A percentile compares a stretch with the other conserved stretches of the same genome.
Conservation (phyloP, 257 asterid genomes). For the Nicotiana sylvestris region DNA sequence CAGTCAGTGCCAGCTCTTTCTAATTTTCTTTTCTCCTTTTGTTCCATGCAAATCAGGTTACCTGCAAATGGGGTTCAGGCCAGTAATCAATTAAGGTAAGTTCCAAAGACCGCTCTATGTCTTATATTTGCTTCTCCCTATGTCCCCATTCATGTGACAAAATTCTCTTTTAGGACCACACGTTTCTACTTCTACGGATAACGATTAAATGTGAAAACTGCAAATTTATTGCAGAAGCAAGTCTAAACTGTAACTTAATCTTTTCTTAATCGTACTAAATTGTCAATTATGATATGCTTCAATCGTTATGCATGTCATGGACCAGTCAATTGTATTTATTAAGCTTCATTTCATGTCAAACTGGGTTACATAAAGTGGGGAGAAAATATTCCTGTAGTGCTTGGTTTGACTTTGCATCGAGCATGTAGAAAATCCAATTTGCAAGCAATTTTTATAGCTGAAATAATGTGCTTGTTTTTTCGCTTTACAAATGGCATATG, state of each 20-base stretch:
- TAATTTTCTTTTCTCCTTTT: constrained; percentile 9
- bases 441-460: background rate
- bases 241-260: background rate
- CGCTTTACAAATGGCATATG: background rate
- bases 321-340: background rate
- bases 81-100: constrained; percentile 59
- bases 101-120: background rate
- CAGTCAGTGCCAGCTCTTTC: background rate
- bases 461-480: background rate
- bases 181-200: background rate
- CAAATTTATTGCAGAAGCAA: background rate
- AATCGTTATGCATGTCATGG: background rate
- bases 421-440: background rate
- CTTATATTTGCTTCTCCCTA: background rate
- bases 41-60: constrained; percentile 34
- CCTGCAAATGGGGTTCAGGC: constrained; percentile 36
- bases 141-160: background rate
- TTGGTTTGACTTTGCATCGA: background rate
- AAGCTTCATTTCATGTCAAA: background rate
- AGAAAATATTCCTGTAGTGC: background rate
- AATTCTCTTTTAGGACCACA: background rate
- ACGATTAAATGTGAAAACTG: background rate
- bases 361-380: background rate
- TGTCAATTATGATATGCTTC: background rate
- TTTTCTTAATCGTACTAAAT: background rate